Conservation (phyloP, 2,329 filamentous ascomycete species). For the Colletotrichum lupini region DNA sequence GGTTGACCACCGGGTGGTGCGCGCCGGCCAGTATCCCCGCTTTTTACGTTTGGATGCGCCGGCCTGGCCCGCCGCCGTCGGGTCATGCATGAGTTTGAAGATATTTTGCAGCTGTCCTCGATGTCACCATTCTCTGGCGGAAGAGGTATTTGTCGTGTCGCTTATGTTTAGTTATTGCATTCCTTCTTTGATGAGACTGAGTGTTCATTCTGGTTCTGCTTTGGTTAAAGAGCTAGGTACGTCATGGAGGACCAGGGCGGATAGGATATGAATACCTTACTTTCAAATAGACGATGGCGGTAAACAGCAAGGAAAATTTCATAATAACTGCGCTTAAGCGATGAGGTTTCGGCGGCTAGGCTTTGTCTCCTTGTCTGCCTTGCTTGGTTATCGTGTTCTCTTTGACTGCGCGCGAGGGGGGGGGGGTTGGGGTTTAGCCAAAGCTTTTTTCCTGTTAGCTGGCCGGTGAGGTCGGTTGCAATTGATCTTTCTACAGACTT, state of each 20-base stretch:
- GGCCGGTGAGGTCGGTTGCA: neutral
- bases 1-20: neutral
- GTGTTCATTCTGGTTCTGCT: neutral
- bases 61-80: neutral
- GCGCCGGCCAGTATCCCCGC: neutral
- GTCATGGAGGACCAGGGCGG: neutral
- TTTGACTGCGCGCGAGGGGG: neutral
- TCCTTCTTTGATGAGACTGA: neutral
- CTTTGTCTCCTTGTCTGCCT: neutral
- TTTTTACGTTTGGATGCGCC: constrained; percentile 2
- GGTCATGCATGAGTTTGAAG: neutral
- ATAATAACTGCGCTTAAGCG: neutral
- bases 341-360: neutral
- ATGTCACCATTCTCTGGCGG: too few species aligned
- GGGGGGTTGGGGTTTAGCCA: neutral
- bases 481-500: neutral
- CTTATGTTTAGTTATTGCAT: neutral
- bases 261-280: neutral
- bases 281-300: neutral
- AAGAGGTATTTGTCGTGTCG: neutral
- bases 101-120: too few species aligned
- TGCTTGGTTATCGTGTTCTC: neutral
- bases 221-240: neutral
- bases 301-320: neutral
- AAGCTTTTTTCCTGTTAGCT: too few species aligned